These are phyloP conservation scores for Hamamelis virginiana DNA, from an alignment of 164 flowering plant species.

Conservation along the genomic window DNA sequence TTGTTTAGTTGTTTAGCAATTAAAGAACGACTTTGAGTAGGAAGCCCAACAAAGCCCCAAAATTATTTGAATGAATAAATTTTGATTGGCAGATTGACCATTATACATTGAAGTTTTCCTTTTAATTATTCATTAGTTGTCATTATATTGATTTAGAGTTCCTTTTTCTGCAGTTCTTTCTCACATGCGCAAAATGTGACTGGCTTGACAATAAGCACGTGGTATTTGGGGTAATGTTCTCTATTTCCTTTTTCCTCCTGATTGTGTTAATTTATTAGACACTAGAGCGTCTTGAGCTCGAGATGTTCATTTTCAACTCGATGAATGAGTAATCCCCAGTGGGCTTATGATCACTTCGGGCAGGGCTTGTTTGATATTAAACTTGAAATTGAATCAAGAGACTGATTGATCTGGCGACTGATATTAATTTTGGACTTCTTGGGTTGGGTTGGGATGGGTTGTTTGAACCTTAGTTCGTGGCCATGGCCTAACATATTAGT, in stretches of 20 bases:
- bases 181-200: conserved; percentile 66
- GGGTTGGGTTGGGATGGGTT: too few relatives aligned
- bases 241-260: neutral
- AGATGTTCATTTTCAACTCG: neutral
- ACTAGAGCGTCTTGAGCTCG: too few relatives aligned
- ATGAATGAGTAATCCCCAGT: neutral
- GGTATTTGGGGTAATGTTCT: conserved; percentile 85
- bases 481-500: too few relatives aligned
- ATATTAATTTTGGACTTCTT: too few relatives aligned
- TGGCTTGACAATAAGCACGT: conserved; percentile 99
- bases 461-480: too few relatives aligned
- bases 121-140: neutral
- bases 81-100: neutral
- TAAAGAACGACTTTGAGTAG: too few relatives aligned
- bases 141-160: neutral
- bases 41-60: too few relatives aligned
- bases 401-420: too few relatives aligned
- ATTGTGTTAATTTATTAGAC: too few relatives aligned
- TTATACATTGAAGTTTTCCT: neutral
- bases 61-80: too few relatives aligned
- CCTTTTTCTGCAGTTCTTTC: conserved; percentile 38
- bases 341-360: neutral
- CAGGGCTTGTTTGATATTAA: neutral
- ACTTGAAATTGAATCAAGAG: neutral
- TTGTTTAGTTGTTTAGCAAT: too few relatives aligned